phyloP scores from a whole-genome alignment of 441 rosid species.

The Erysimum cheiri region DNA sequence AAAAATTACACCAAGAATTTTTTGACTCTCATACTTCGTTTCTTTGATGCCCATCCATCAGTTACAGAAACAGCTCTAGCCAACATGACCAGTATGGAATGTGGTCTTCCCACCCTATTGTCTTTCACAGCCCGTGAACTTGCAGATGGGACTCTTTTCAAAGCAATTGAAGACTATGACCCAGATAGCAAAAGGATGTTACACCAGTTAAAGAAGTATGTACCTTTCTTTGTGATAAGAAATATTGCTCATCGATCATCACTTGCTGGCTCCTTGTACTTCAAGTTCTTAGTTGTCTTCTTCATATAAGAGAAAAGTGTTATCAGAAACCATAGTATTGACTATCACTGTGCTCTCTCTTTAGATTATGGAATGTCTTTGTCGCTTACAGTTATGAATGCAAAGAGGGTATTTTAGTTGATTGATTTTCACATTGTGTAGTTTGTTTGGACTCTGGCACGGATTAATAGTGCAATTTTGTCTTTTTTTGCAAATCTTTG shows the following conservation, averaged over 20 bases:
- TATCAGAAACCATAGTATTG: slow-evolving; percentile 1
- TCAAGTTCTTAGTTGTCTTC: not conserved
- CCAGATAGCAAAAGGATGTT: slow-evolving; percentile 89
- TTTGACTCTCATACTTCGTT: slow-evolving; percentile 32
- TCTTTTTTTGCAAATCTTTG: not conserved
- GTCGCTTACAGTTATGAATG: slow-evolving; percentile 1
- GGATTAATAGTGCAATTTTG: not conserved
- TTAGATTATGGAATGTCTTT: slow-evolving; percentile 1
- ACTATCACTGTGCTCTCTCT: slow-evolving; percentile 11
- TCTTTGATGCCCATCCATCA: slow-evolving; percentile 71
- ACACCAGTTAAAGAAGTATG: slow-evolving; percentile 80
- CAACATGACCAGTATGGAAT: slow-evolving; percentile 81
- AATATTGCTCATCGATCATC: slow-evolving; percentile 17
- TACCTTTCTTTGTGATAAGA: slow-evolving; percentile 12
- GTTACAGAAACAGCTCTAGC: slow-evolving; percentile 57
- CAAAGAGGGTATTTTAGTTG: slow-evolving; percentile 7
- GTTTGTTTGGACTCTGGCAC: slow-evolving; percentile 1
- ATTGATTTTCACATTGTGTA: slow-evolving; percentile 13
- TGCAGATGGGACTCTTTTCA: slow-evolving; percentile 95
- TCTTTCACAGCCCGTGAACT: slow-evolving; percentile 97
- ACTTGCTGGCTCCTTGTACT: slow-evolving; percentile 19
- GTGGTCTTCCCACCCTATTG: slow-evolving; percentile 86
- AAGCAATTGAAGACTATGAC: slow-evolving; percentile 92
- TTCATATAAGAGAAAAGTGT: not conserved
- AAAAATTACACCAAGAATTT: slow-evolving; percentile 4